Evolutionary conservation across 208 protist genomes (phyloP), one percentile per base, ranked within the genome.

Genomic region (Vickermania spadyakhi): DNA sequence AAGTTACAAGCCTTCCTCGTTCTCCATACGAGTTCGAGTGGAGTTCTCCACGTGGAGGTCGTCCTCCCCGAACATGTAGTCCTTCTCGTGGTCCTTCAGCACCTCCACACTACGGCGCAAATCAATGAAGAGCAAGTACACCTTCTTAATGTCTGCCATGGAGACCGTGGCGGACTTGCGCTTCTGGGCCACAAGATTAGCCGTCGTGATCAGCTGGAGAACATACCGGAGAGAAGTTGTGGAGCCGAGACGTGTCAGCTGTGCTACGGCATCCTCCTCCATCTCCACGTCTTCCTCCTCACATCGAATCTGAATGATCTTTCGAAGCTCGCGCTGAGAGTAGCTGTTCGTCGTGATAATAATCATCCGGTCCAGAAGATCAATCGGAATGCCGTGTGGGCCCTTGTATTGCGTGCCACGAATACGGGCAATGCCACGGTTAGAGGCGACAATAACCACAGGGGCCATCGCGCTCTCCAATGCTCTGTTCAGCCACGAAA

Each of bases 401-500:
- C 89, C 77, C 50, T 94, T 91, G 86, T 99, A 97, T 31, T 98
- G 80, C 5, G 98, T 99, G 26, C 99, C 99, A 41, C 99, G 84
- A 70, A 99, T 99, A 21, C 82, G 96, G 1, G 98, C 99, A 63
- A 99, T 99, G 61, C 98, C 93, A 30, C 99, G 75, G 81, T 99
- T 99, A 1, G 98, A 99, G 5, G 99, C 99, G 68, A 99, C 94
- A 54, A 99, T 96, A 21, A 99, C 79, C 28, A 99, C 96, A 0
- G 99, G 99, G 2, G 99, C 93, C 58, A 99, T 80, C 18, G 98
- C 92, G 56, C 79, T 95, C 84, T 99, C 99, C 0, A 99, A 75
- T 0, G 98, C 99, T 55, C 98, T 85, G 79, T 99, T 99, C 26
- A 99, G 83, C 89, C 98, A 99, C 21, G 98, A 99, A 77, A 99